Conservation (phyloP, 1,284 basidiomycete genomes). For the Meripilus lineatus region DNA sequence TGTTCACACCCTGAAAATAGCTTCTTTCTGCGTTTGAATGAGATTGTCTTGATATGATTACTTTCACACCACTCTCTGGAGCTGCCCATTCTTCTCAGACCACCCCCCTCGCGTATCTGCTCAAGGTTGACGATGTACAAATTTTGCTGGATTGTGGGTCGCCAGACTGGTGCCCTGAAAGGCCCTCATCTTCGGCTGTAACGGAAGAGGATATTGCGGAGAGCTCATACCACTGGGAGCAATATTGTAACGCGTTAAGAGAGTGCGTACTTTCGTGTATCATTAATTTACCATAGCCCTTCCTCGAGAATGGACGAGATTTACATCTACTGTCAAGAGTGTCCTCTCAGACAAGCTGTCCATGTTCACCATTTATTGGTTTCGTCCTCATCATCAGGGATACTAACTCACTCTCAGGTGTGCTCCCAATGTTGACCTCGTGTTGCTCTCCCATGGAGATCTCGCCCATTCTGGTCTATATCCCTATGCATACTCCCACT, state of each 20-base stretch:
- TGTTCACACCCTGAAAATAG: no score
- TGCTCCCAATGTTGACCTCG: conserved; percentile 77
- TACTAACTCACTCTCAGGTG: no score
- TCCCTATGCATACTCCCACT: conserved; percentile 84
- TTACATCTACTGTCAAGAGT: no score
- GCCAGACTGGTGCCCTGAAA: conserved; percentile 79
- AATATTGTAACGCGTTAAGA: conserved; percentile 62
- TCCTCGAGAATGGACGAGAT: no score
- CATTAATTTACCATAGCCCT: conserved; percentile 1
- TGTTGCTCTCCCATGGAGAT: conserved; percentile 92
- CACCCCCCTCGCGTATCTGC: conserved; percentile 74
- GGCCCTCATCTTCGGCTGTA: conserved; percentile 33
- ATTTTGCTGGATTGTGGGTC: conserved; percentile 95
- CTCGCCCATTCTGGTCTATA: conserved; percentile 86
- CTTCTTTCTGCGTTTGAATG: no score
- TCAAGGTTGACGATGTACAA: conserved; percentile 92
- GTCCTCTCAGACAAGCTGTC: background rate
- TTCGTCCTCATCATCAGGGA: conserved; percentile 2
- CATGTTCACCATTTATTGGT: conserved; percentile 3
- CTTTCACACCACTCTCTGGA: conserved; percentile 86
- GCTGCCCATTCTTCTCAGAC: conserved; percentile 67
- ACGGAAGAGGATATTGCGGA: conserved; percentile 30
- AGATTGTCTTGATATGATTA: conserved; percentile 76
- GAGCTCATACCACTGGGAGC: conserved; percentile 42
- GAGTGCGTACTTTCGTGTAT: conserved; percentile 42